A percentile compares a stretch with the other conserved stretches of the same genome.
Conservation (phyloP, 306 rosid species). For the Datisca glomerata region DNA sequence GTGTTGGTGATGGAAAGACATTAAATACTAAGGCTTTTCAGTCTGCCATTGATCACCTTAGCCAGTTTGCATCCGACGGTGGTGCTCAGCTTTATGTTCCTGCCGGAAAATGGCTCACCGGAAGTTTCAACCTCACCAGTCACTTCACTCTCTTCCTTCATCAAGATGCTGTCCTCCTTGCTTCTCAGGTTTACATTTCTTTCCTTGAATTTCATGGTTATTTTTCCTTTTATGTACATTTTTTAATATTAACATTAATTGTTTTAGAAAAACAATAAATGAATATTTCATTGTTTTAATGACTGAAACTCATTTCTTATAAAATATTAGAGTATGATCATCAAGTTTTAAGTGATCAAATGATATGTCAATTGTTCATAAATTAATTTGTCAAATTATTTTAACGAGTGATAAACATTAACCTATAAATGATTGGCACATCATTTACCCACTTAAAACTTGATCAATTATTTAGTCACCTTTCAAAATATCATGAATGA, state of each 20-base stretch:
- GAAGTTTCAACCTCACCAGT: constrained; percentile 25
- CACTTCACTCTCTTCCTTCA: constrained; percentile 27
- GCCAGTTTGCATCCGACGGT: constrained; percentile 20
- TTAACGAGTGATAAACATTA: too few relatives aligned
- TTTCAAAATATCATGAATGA: too few relatives aligned
- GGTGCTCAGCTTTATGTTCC: constrained; percentile 40
- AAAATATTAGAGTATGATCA: too few relatives aligned
- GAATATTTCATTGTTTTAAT: neutral
- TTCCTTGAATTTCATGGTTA: neutral
- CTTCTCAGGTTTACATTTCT: constrained; percentile 19
- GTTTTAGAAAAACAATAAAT: neutral
- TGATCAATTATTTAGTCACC: too few relatives aligned
- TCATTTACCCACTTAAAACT: too few relatives aligned
- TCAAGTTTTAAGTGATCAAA: too few relatives aligned
- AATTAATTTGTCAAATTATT: too few relatives aligned
- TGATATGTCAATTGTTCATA: too few relatives aligned
- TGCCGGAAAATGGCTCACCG: constrained; percentile 35
- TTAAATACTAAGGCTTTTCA: constrained; percentile 37
- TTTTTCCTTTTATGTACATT: neutral
- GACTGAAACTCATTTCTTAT: too few relatives aligned
- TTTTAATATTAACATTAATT: neutral
- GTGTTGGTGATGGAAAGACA: constrained; percentile 41
- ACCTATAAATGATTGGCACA: too few relatives aligned
- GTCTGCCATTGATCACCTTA: constrained; percentile 18
- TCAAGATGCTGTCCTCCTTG: constrained; percentile 28